Evolutionary conservation across 805 yeast species (phyloP), one percentile per base, ranked within the genome.

Genomic region (Middelhovenomyces tepae): DNA sequence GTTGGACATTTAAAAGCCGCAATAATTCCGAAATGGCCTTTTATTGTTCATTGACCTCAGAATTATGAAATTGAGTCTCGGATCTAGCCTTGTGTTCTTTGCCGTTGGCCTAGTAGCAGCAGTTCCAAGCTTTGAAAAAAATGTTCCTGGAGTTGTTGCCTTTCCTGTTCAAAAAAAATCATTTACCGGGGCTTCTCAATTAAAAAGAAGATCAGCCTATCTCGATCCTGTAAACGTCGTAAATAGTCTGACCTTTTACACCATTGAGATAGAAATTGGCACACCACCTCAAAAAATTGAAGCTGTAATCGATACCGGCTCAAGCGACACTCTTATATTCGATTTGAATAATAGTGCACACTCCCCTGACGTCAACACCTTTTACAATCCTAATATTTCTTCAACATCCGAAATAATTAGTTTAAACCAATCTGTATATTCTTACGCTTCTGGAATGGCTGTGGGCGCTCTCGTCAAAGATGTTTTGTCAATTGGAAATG

Each of bases 241-340:
- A 7, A 26, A 26, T n/a, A 10, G n/a, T 5, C 17, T 26, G 11
- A 16, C 29, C 13, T 26, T 15, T n/a, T 26, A 26, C 29, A 26
- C 29, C 19, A 16, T 26, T 26, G 29, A 26, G 9, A 16, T 26
- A n/a, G 8, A 16, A n/a, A 20, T 32, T 7, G 35, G 35, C 7
- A 32, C 35, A 10, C 35, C 35, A 16, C 23, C 32, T 7, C 35
- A 32, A 28, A 18, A 25, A 5, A 22, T 25, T 4, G 8, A 15
- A 5, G 35, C 35, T 8, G 31, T 24, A 9, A 8, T 32, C 14
- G 35, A 32, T 21, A 32, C 35, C 4, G 35, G 35, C 11, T 25
- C 31, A 5, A 32, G 35, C 19, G 35, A 32, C n/a, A n/a, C n/a
- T 24, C 16, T 32, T 11, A 26, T 30, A 31, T 16, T 32, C 4